Conservation (phyloP, 1,284 basidiomycete genomes). For the Boletellus sp. region DNA sequence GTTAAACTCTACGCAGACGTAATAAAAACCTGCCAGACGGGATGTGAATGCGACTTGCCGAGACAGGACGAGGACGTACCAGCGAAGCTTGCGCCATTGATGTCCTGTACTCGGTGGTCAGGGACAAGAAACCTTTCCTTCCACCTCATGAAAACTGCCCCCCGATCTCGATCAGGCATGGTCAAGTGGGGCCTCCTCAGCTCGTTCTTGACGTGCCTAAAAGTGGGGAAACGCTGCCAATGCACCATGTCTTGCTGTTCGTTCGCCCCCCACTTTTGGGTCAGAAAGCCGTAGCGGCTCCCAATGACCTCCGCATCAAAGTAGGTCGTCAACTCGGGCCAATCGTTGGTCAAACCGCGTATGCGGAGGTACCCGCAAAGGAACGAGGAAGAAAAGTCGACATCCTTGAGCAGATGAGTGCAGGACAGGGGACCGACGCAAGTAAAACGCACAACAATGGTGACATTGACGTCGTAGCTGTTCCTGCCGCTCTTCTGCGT, state of each 20-base stretch:
- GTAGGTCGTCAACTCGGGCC: constrained; percentile 88
- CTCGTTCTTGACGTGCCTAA: constrained; percentile 71
- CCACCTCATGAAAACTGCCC: constrained; percentile 91
- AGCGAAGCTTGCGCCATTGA: constrained; percentile 93
- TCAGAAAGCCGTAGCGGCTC: constrained; percentile 81
- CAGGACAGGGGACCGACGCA: background rate
- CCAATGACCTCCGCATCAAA: constrained; percentile 95
- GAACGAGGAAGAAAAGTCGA: constrained; percentile 76
- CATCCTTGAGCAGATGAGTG: constrained; percentile 50
- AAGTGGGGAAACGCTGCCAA: constrained; percentile 90
- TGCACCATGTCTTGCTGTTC: constrained; percentile 88
- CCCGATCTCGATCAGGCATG: constrained; percentile 69
- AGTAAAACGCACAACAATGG: constrained; percentile 62
- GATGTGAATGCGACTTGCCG: background rate
- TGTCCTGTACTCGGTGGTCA: constrained; percentile 89
- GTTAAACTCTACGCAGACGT: constrained; percentile 78
- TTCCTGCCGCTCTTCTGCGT: constrained; percentile 83
- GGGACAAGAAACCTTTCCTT: constrained; percentile 96
- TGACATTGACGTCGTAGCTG: constrained; percentile 82
- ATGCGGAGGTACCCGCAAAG: constrained; percentile 89
- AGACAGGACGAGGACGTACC: constrained; percentile 47
- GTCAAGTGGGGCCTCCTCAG: constrained; percentile 72
- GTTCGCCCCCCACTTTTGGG: constrained; percentile 81
- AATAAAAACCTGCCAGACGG: constrained; percentile 70
- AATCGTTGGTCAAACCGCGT: constrained; percentile 83